These are phyloP conservation scores for Stachybotrys chartarum DNA, from an alignment of 2,329 filamentous ascomycete genomes.

Conservation along the genomic window DNA sequence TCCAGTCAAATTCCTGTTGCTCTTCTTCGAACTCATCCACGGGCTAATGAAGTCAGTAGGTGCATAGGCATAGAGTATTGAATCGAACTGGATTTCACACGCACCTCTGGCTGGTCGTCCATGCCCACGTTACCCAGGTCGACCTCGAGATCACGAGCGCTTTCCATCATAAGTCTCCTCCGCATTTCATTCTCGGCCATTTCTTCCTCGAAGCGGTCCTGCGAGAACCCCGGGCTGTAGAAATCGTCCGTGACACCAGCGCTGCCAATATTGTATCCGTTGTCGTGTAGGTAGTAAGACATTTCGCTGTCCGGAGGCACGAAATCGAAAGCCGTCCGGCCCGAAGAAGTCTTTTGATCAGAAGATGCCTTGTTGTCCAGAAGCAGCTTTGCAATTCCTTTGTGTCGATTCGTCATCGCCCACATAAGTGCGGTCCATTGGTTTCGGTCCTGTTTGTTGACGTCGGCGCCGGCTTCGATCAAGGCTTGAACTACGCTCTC, in stretches of 20 bases:
- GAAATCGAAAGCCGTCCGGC: constrained; percentile 92
- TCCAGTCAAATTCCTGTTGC: constrained; percentile 92
- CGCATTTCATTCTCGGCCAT: constrained; percentile 95
- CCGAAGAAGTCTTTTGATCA: constrained; percentile 89
- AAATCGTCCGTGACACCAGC: constrained; percentile 82
- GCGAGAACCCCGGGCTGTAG: constrained; percentile 84
- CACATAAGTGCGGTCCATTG: constrained; percentile 99
- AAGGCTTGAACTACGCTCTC: constrained; percentile 79
- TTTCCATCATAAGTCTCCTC: constrained; percentile 98
- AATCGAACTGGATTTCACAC: constrained; percentile 11
- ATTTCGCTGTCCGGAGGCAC: constrained; percentile 93
- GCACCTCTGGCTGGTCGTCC: constrained; percentile 88
- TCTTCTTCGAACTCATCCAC: constrained; percentile 81
- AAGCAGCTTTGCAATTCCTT: constrained; percentile 86
- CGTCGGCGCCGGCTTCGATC: constrained; percentile 76
- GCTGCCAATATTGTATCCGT: constrained; percentile 82
- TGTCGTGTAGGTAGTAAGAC: constrained; percentile 89
- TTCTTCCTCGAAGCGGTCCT: constrained; percentile 94
- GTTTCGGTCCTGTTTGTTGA: constrained; percentile 91
- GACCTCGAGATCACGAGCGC: constrained; percentile 91
- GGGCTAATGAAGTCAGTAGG: constrained; percentile 32
- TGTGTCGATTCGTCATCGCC: constrained; percentile 98
- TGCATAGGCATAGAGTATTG: not conserved
- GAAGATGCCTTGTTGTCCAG: constrained; percentile 93
- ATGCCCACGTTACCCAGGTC: constrained; percentile 92